Evolutionary conservation across 1,284 basidiomycete species (phyloP), one percentile per base, ranked within the genome.

Genomic region (Tilletia indica): DNA sequence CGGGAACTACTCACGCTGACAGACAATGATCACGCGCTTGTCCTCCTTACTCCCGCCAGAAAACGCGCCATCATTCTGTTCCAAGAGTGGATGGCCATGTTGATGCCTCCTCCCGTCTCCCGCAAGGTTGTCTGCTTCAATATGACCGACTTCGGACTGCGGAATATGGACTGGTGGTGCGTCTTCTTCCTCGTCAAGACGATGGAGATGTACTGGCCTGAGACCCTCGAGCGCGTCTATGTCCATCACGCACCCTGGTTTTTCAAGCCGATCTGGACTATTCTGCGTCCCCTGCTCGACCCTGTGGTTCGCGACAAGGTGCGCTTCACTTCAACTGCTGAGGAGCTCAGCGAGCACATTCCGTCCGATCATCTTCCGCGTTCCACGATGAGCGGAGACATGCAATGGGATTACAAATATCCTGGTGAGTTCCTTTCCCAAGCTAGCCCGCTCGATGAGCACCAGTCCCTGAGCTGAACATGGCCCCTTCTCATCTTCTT

Each of bases 111-210:
- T 25, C 80, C 80, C 12, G 77, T 80, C 21, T 80, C 81, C 68
- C 70, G 76, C 54, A 81, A 81, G 67, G 72, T 82, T 3, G 78
- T 82, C 68, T 78, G 80, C 69, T 82, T 82, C 72, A 82, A 82
- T 71, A 76, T 82, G 74, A 78, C 74, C 74, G 76, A 80, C 56
- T 82, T 82, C 68, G 77, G 78, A 63, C 67, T 82, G 31, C 78
- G 80, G 69, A 81, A 82, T 58, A 82, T 82, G 80, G 80, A 82
- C 70, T 78, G 76, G 77, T 73, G 74, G 74, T 71, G 70, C 69
- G 80, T 82, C n/a, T 78, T 82, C 42, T 81, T 80, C 69, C 78
- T 82, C 77, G 80, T 80, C 61, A 82, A 82, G 72, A 80, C 79
- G 12, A 78, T 82, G 76, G 79, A 81, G 56, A 74, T 72, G 31